Evolutionary conservation across 2,329 filamentous ascomycete species (phyloP).

Genomic region (Calonectria leucothoes): DNA sequence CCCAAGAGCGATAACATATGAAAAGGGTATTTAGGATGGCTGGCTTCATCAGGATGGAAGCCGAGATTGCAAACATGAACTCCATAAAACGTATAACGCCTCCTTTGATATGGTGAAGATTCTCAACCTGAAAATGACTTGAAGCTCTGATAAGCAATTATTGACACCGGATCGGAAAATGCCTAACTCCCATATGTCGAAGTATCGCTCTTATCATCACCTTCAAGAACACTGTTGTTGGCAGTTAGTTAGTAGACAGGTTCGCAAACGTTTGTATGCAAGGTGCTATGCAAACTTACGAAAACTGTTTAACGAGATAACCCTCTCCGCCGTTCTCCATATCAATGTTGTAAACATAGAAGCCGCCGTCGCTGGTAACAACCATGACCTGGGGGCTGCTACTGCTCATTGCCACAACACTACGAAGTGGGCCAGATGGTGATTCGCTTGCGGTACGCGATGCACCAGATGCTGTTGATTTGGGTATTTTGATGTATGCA

Average conservation of each 20-base stretch:
- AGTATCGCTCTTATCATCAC: conserved; percentile 65
- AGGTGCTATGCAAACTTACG: conserved; percentile 68
- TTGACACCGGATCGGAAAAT: background rate
- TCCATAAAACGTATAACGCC: conserved; percentile 8
- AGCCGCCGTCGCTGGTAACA: conserved; percentile 93
- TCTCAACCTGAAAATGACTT: background rate
- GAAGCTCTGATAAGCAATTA: background rate
- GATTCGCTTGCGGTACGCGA: conserved; percentile 45
- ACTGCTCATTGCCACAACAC: conserved; percentile 97
- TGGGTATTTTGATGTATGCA: conserved; percentile 94
- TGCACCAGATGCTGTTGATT: conserved; percentile 49
- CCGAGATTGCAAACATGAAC: background rate
- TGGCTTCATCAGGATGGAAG: background rate
- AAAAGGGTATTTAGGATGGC: conserved; percentile 28
- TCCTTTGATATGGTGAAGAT: background rate
- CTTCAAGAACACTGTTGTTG: conserved; percentile 60
- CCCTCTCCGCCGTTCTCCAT: conserved; percentile 95
- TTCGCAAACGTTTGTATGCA: background rate
- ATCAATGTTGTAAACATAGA: conserved; percentile 96
- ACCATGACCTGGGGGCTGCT: conserved; percentile 98
- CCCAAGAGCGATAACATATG: background rate
- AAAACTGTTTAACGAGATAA: conserved; percentile 89
- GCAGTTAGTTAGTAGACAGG: conserved; percentile 3
- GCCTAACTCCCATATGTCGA: conserved; percentile 54
- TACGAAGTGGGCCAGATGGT: conserved; percentile 71